Percentiles rank a stretch among this genome's conserved stretches.
Evolutionary conservation across 2,329 filamentous ascomycete genomes (phyloP).

Genomic region (Arthrocladium fulminans): DNA sequence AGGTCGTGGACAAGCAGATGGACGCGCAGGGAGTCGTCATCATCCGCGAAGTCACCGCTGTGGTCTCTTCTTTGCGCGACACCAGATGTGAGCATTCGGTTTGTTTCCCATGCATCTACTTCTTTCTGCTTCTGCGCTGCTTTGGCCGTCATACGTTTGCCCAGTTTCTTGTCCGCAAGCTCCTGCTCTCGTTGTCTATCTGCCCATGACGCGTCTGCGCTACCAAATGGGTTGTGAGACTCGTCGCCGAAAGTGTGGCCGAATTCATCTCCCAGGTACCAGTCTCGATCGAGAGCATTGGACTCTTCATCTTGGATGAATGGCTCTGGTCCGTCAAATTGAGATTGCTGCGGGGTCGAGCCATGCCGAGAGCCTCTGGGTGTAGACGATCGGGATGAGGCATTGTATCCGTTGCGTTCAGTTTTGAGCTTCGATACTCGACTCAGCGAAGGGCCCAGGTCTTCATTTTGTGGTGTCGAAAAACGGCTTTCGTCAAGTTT

Average conservation of each 20-base stretch:
- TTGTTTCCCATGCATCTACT: conserved; percentile 96
- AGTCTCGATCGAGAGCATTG: conserved; percentile 74
- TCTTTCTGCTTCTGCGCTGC: conserved; percentile 83
- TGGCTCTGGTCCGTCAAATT: conserved; percentile 56
- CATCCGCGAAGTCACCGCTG: conserved; percentile 73
- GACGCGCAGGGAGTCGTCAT: conserved; percentile 80
- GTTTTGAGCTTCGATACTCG: conserved; percentile 31
- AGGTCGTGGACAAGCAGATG: conserved; percentile 91
- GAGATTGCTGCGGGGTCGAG: conserved; percentile 40
- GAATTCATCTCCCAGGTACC: conserved; percentile 82
- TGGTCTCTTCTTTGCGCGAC: conserved; percentile 84
- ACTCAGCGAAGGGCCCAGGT: conserved; percentile 33
- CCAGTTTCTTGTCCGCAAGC: conserved; percentile 70
- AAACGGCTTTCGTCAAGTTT: conserved; percentile 58
- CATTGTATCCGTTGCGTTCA: conserved; percentile 10
- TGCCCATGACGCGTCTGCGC: conserved; percentile 61
- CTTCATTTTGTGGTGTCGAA: conserved; percentile 38
- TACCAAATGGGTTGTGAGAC: conserved; percentile 82
- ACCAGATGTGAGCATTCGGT: conserved; percentile 93
- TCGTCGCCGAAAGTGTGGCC: conserved; percentile 84
- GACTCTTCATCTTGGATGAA: conserved; percentile 59
- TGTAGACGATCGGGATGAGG: conserved; percentile 28
- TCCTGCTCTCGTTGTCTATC: conserved; percentile 67
- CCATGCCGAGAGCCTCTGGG: conserved; percentile 26
- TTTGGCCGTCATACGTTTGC: conserved; percentile 60